Percentiles rank a stretch among this genome's conserved stretches.
phyloP scores from a whole-genome alignment of 78 protist genomes.

The Emiliania huxleyi region DNA sequence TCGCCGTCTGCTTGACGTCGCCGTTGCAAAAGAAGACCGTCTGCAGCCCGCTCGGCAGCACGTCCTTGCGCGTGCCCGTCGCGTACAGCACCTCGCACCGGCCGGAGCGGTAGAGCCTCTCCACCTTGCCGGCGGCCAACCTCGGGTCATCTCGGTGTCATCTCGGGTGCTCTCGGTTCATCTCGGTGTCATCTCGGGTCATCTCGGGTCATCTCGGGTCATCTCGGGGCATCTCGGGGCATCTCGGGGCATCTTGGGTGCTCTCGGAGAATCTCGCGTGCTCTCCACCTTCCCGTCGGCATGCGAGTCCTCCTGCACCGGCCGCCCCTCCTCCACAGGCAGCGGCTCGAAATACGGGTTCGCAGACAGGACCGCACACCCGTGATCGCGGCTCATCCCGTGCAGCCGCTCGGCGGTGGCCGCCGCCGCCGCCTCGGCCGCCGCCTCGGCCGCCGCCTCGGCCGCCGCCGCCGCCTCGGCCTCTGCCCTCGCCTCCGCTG shows the following conservation, averaged over 20 bases:
- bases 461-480: background rate
- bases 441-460: background rate
- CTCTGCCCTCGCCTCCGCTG: no score
- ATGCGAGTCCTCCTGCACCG: background rate
- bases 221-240: no score
- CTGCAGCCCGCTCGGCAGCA: background rate
- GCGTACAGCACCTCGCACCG: background rate
- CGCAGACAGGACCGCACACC: background rate
- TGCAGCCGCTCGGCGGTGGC: background rate
- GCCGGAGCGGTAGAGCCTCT: background rate
- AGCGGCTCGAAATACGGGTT: background rate
- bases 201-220: no score
- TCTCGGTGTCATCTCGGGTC: no score
- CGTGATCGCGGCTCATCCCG: background rate
- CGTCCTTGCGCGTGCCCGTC: constrained; percentile 14
- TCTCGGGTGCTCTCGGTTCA: no score
- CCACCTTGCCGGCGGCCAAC: no score
- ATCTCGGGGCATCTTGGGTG: no score
- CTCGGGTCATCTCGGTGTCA: no score
- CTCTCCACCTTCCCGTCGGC: background rate
- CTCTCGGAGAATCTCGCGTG: no score
- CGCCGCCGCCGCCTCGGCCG: background rate
- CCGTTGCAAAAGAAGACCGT: constrained; percentile 1
- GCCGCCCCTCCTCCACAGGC: background rate
- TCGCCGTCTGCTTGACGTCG: background rate